Percentiles rank a stretch among this genome's conserved stretches.
Evolutionary conservation across 192 early-diverging fungal genomes (phyloP).

Genomic region (Coemansia sp.): DNA sequence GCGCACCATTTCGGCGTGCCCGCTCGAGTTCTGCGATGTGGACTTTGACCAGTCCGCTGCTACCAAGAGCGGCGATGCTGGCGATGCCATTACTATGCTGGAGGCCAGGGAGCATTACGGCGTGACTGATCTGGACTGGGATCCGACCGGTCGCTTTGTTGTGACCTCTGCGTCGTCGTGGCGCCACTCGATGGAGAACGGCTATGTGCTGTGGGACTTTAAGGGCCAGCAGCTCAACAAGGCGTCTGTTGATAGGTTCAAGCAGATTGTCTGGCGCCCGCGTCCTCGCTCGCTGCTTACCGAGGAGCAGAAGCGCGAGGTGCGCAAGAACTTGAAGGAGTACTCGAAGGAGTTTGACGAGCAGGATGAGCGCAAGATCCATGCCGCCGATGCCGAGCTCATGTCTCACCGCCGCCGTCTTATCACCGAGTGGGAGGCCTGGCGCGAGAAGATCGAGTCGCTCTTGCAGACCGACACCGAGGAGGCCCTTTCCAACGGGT

Average conservation of each 20-base stretch:
- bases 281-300: slow-evolving; percentile 80
- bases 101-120: slow-evolving; percentile 87
- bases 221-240: slow-evolving; percentile 78
- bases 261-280: slow-evolving; percentile 95
- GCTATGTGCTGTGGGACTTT: slow-evolving; percentile 90
- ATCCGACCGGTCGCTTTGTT: slow-evolving; percentile 96
- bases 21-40: slow-evolving; percentile 92
- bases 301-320: slow-evolving; percentile 76
- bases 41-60: slow-evolving; percentile 68
- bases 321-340: slow-evolving; percentile 89
- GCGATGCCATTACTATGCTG: slow-evolving; percentile 66
- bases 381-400: slow-evolving; percentile 70
- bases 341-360: slow-evolving; percentile 89
- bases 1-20: slow-evolving; percentile 67
- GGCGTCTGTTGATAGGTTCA: slow-evolving; percentile 75
- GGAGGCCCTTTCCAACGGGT: slow-evolving; percentile 58
- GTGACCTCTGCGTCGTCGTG: slow-evolving; percentile 80
- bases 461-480: slow-evolving; percentile 58
- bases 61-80: slow-evolving; percentile 55
- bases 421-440: slow-evolving; percentile 81
- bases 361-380: slow-evolving; percentile 73
- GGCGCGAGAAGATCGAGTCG: slow-evolving; percentile 64
- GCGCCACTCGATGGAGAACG: slow-evolving; percentile 85
- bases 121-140: slow-evolving; percentile 96
- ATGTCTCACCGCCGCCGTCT: slow-evolving; percentile 72